A percentile compares a stretch with the other conserved stretches of the same genome.
phyloP scores from a whole-genome alignment of 1,284 basidiomycete species.

The Cryptococcus sp. region DNA sequence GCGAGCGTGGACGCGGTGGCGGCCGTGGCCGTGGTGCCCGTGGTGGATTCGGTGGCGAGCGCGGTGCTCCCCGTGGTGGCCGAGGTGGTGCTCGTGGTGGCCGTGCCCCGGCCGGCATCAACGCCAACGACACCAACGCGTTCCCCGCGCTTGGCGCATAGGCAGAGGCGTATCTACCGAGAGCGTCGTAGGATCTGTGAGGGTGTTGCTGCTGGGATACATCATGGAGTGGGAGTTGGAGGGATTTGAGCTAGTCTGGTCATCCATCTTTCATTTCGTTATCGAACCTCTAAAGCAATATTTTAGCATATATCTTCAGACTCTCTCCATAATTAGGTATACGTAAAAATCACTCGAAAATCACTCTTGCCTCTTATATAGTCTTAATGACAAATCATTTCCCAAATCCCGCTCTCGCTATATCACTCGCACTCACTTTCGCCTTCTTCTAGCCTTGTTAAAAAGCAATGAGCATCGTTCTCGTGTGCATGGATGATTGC shows the following conservation, averaged over 20 bases:
- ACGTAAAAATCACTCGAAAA: neutral
- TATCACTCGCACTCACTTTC: neutral
- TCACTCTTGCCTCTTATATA: neutral
- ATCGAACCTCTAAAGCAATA: neutral
- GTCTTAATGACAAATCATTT: too few relatives aligned
- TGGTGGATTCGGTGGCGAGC: slow-evolving; percentile 33
- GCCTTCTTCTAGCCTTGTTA: neutral
- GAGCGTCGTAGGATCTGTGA: neutral
- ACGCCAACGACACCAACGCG: slow-evolving; percentile 73
- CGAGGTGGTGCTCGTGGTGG: slow-evolving; percentile 40
- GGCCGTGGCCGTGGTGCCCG: slow-evolving; percentile 30
- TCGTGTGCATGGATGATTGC: neutral
- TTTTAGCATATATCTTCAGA: too few relatives aligned
- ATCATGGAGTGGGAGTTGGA: neutral
- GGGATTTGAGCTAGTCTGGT: neutral
- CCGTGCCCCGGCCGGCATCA: slow-evolving; percentile 54
- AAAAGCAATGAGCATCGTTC: neutral
- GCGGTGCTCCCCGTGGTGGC: slow-evolving; percentile 31
- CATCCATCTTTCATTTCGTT: neutral
- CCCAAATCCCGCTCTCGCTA: too few relatives aligned
- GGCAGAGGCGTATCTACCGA: neutral
- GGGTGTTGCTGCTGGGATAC: neutral
- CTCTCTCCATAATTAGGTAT: too few relatives aligned
- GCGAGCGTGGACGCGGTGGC: slow-evolving; percentile 30
- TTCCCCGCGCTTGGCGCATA: slow-evolving; percentile 71